Evolutionary conservation across 2,329 filamentous ascomycete genomes (phyloP).

Genomic region (Penicillium hesseltinei): DNA sequence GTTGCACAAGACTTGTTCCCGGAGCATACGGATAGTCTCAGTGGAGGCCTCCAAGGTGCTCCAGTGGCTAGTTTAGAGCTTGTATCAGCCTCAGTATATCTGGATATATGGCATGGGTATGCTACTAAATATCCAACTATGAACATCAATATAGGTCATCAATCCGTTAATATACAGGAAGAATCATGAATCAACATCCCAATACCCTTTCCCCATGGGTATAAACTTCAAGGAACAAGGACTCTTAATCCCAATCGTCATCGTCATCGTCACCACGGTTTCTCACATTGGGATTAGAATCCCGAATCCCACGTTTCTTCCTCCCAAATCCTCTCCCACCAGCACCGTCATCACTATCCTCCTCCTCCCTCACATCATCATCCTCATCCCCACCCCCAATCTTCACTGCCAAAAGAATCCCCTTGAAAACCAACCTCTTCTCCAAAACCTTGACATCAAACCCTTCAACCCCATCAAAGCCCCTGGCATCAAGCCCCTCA

Average conservation of each 20-base stretch:
- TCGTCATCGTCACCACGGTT: slow-evolving; percentile 36
- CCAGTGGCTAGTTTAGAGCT: not conserved
- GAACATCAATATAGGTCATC: slow-evolving; percentile 6
- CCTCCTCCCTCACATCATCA: slow-evolving; percentile 26
- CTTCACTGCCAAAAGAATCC: slow-evolving; percentile 39
- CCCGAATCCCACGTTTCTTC: slow-evolving; percentile 28
- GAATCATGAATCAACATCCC: slow-evolving; percentile 1
- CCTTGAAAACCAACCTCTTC: slow-evolving; percentile 40
- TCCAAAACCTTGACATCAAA: slow-evolving; percentile 45
- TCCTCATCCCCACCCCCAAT: slow-evolving; percentile 24
- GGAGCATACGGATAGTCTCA: not conserved
- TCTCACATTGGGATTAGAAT: slow-evolving; percentile 28
- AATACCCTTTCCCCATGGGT: not conserved
- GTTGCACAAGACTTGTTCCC: not conserved
- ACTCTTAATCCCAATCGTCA: slow-evolving; percentile 48
- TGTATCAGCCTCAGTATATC: not conserved
- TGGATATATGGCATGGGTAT: slow-evolving; percentile 5
- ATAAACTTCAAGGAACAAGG: not conserved
- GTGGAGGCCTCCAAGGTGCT: not conserved
- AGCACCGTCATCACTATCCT: slow-evolving; percentile 25
- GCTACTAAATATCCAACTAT: not conserved
- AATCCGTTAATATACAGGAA: slow-evolving; percentile 8
- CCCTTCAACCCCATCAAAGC: slow-evolving; percentile 37
- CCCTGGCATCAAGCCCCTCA: slow-evolving; percentile 44
- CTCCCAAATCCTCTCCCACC: slow-evolving; percentile 12